Conservation (phyloP, 2,329 filamentous ascomycete species). For the Aspergillus sp. region DNA sequence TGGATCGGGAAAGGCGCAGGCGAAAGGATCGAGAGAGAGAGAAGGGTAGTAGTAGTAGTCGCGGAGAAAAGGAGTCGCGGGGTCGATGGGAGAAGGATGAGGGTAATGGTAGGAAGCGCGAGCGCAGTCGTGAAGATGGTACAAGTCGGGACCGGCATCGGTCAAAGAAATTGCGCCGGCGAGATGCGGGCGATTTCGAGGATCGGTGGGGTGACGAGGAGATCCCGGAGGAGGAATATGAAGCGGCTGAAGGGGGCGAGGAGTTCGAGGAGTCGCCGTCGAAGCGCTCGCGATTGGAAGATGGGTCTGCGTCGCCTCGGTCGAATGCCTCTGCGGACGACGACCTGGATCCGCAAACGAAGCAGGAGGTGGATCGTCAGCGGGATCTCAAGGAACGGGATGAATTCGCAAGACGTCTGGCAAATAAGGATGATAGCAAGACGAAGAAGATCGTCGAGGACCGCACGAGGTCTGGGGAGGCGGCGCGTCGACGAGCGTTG, state of each 20-base stretch:
- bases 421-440: conserved; percentile 60
- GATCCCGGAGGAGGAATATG: conserved; percentile 26
- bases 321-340: conserved; percentile 34
- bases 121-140: conserved; percentile 26
- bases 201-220: conserved; percentile 79
- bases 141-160: conserved; percentile 35
- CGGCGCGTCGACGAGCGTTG: conserved; percentile 53
- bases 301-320: conserved; percentile 34
- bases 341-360: conserved; percentile 51
- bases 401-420: conserved; percentile 68
- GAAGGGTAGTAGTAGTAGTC: conserved; percentile 7
- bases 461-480: conserved; percentile 49
- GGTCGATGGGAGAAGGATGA: conserved; percentile 28
- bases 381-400: conserved; percentile 68
- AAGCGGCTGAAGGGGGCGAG: conserved; percentile 36
- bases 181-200: conserved; percentile 53
- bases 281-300: conserved; percentile 62
- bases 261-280: conserved; percentile 62
- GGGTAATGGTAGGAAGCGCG: conserved; percentile 25
- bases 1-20: conserved; percentile 29
- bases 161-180: conserved; percentile 45
- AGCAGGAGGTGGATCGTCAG: conserved; percentile 50
- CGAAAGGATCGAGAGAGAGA: conserved; percentile 14
- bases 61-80: conserved; percentile 10
- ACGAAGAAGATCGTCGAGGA: conserved; percentile 62